These are phyloP conservation scores for Fagus sylvatica DNA, from an alignment of 306 rosid genomes.

Conservation along the genomic window DNA sequence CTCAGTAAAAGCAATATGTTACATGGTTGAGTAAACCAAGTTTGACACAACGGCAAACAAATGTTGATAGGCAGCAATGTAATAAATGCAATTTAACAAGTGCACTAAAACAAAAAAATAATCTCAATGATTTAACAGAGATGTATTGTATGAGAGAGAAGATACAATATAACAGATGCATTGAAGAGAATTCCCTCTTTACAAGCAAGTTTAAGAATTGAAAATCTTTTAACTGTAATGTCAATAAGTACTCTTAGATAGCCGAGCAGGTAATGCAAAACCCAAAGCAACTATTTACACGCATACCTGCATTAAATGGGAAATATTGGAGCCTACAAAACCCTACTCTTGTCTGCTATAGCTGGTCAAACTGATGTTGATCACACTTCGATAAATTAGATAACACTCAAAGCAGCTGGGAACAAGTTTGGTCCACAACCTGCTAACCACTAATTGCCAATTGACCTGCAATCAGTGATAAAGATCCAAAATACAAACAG, in stretches of 20 bases:
- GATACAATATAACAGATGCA: slow-evolving; percentile 5
- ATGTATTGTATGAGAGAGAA: not conserved
- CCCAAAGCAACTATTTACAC: slow-evolving; percentile 43
- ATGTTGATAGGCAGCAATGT: not conserved
- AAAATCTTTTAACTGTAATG: slow-evolving; percentile 11
- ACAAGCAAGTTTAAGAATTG: slow-evolving; percentile 17
- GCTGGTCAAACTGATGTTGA: slow-evolving; percentile 29
- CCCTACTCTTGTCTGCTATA: slow-evolving; percentile 23
- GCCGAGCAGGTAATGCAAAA: slow-evolving; percentile 25
- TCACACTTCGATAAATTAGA: slow-evolving; percentile 30
- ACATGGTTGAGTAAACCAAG: not conserved
- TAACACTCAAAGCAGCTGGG: slow-evolving; percentile 21
- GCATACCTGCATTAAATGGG: slow-evolving; percentile 27
- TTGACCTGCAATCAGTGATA: slow-evolving; percentile 18
- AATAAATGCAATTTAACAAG: not conserved
- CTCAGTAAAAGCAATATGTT: not conserved
- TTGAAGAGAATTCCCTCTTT: slow-evolving; percentile 6
- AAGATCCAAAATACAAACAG: not conserved
- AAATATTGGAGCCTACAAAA: slow-evolving; percentile 27
- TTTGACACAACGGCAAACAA: not conserved
- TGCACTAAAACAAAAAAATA: not conserved
- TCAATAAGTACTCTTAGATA: slow-evolving; percentile 8
- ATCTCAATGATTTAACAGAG: not conserved
- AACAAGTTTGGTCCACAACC: slow-evolving; percentile 35
- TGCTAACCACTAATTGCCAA: slow-evolving; percentile 31